Percentiles rank a stretch among this genome's conserved stretches.
Evolutionary conservation across 495 filamentous ascomycete species (phyloP).

Genomic region (Penicillium manginii): DNA sequence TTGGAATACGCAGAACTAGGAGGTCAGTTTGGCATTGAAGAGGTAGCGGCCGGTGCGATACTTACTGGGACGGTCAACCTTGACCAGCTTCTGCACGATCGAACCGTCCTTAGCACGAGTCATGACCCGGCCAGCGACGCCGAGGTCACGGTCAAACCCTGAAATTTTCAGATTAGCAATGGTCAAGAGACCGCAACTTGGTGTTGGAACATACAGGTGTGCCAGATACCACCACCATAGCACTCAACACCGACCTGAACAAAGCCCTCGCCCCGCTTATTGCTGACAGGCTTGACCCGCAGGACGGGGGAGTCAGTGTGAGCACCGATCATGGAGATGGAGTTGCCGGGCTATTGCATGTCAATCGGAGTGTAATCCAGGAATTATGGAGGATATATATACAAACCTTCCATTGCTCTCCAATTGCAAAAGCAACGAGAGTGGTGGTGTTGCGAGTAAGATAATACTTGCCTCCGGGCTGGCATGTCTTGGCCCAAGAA

Average conservation of each 20-base stretch:
- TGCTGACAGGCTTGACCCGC: conserved; percentile 91
- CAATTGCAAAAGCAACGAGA: conserved; percentile 92
- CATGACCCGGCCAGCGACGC: conserved; percentile 87
- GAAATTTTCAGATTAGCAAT: background rate
- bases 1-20: conserved; percentile 81
- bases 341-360: conserved; percentile 71
- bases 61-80: conserved; percentile 81
- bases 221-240: conserved; percentile 85
- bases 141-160: conserved; percentile 96
- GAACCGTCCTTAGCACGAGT: conserved; percentile 72
- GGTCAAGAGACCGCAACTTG: background rate
- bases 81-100: conserved; percentile 83
- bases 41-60: background rate
- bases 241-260: conserved; percentile 95
- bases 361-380: background rate
- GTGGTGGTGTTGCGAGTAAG: conserved; percentile 93
- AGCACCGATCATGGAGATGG: conserved; percentile 92
- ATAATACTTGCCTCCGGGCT: conserved; percentile 93
- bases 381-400: background rate
- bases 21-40: too few relatives aligned
- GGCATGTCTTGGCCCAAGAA: conserved; percentile 77
- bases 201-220: conserved; percentile 52
- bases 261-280: conserved; percentile 84
- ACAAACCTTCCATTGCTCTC: conserved; percentile 79
- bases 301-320: conserved; percentile 95